These are phyloP conservation scores for Phytopythium delawarense DNA, from an alignment of 352 stramenopile genomes.

Conservation along the genomic window DNA sequence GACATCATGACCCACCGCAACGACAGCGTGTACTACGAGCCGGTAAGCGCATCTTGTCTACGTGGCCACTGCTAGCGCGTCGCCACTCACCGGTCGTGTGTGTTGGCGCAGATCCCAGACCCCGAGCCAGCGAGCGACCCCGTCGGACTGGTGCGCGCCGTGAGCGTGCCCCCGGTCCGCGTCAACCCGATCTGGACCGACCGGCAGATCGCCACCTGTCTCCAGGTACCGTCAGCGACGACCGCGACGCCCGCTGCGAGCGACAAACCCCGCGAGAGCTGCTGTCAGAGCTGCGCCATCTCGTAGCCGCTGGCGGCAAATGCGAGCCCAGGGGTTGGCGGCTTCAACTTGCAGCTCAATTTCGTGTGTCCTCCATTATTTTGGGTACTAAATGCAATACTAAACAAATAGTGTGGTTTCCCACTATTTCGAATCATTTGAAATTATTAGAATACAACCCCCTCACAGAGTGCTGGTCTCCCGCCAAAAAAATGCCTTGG, in stretches of 20 bases:
- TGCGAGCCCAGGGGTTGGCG: neutral
- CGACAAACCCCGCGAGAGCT: constrained; percentile 18
- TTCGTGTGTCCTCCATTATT: no score
- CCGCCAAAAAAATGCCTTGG: neutral
- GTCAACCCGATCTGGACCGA: constrained; percentile 46
- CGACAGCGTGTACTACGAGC: constrained; percentile 66
- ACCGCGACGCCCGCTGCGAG: neutral
- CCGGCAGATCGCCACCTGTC: constrained; percentile 37
- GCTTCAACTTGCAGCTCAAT: neutral
- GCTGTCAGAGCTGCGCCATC: constrained; percentile 40
- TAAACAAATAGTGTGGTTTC: no score
- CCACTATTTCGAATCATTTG: no score
- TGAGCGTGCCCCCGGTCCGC: constrained; percentile 25
- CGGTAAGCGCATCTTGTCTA: constrained; percentile 19
- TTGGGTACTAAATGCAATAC: no score
- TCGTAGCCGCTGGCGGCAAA: constrained; percentile 13
- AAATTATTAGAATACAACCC: no score
- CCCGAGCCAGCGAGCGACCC: constrained; percentile 30
- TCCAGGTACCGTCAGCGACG: constrained; percentile 20
- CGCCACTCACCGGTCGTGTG: neutral
- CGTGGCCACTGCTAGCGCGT: neutral
- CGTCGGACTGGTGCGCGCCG: constrained; percentile 48
- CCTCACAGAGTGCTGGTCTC: no score
- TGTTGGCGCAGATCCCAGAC: constrained; percentile 34
- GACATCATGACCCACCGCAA: constrained; percentile 69